Conservation (phyloP, 2,329 filamentous ascomycete species). For the Aspergillus puulaauensis region DNA sequence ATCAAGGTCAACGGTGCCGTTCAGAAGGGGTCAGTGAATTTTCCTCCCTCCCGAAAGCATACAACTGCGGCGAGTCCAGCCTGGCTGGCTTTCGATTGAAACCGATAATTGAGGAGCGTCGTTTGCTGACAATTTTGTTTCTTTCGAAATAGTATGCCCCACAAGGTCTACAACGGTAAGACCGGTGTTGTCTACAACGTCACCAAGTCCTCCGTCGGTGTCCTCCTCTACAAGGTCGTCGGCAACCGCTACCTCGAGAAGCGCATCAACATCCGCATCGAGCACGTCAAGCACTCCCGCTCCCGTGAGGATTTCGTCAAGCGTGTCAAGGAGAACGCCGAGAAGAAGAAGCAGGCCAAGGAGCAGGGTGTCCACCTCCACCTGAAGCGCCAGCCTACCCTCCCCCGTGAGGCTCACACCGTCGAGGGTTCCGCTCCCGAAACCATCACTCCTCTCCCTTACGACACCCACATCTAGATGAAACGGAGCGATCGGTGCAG, state of each 20-base stretch:
- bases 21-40: conserved; percentile 82
- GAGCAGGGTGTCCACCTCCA: conserved; percentile 80
- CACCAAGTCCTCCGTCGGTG: conserved; percentile 93
- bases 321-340: conserved; percentile 95
- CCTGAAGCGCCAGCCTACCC: conserved; percentile 85
- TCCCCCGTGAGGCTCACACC: conserved; percentile 77
- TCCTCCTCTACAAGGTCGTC: conserved; percentile 99
- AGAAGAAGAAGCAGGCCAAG: conserved; percentile 91
- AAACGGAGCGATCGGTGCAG: conserved; percentile 34
- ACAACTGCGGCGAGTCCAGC: conserved; percentile 8
- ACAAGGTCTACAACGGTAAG: conserved; percentile 99
- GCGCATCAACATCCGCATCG: conserved; percentile 97
- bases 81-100: conserved; percentile 6
- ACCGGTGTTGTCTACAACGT: conserved; percentile 99
- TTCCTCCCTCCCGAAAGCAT: conserved; percentile 17
- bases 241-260: conserved; percentile 99
- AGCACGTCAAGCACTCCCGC: conserved; percentile 93
- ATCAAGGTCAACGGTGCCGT: conserved; percentile 98
- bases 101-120: conserved; percentile 10
- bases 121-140: conserved; percentile 23
- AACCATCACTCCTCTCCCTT: conserved; percentile 86
- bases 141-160: conserved; percentile 72
- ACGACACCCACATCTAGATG: conserved; percentile 96
- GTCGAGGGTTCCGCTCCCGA: conserved; percentile 85
- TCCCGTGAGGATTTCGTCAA: conserved; percentile 95